Percentiles rank a stretch among this genome's conserved stretches.
Conservation (phyloP, 2,329 filamentous ascomycete genomes). For the Sphaerulina populicola region DNA sequence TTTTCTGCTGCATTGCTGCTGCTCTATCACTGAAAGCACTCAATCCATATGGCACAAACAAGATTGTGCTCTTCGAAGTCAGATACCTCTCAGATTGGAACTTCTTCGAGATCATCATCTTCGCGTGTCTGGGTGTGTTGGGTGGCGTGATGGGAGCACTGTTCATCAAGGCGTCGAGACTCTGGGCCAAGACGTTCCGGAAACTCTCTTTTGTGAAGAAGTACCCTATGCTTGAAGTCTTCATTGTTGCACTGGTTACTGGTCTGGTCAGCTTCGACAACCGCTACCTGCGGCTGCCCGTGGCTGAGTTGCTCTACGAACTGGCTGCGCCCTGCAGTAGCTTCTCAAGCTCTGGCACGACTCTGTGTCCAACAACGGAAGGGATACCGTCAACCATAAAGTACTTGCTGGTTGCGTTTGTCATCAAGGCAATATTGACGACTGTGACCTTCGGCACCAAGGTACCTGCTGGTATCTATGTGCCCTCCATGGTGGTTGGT, state of each 20-base stretch:
- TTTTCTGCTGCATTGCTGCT: conserved; percentile 91
- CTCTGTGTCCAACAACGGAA: conserved; percentile 66
- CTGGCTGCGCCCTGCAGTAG: conserved; percentile 79
- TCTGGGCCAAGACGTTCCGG: conserved; percentile 85
- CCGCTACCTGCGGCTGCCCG: conserved; percentile 74
- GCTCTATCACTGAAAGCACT: conserved; percentile 88
- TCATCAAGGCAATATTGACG: conserved; percentile 84
- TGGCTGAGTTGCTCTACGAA: conserved; percentile 84
- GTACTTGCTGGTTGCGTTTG: conserved; percentile 66
- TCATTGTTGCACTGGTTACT: conserved; percentile 77
- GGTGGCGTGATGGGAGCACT: conserved; percentile 79
- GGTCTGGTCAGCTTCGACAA: conserved; percentile 91
- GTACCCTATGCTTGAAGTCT: conserved; percentile 76
- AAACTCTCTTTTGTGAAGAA: conserved; percentile 71
- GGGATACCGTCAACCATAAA: conserved; percentile 70
- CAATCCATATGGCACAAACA: conserved; percentile 90
- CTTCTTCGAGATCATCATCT: conserved; percentile 79
- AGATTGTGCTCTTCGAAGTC: conserved; percentile 94
- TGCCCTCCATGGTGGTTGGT: conserved; percentile 97
- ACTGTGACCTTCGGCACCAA: conserved; percentile 93
- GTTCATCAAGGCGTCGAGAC: conserved; percentile 90
- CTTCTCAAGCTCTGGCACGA: conserved; percentile 57
- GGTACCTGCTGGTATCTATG: conserved; percentile 92
- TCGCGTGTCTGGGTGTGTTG: conserved; percentile 75
- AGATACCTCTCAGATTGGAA: conserved; percentile 86